Conservation (phyloP, 148 eudicot genomes). For the Beta vulgaris region DNA sequence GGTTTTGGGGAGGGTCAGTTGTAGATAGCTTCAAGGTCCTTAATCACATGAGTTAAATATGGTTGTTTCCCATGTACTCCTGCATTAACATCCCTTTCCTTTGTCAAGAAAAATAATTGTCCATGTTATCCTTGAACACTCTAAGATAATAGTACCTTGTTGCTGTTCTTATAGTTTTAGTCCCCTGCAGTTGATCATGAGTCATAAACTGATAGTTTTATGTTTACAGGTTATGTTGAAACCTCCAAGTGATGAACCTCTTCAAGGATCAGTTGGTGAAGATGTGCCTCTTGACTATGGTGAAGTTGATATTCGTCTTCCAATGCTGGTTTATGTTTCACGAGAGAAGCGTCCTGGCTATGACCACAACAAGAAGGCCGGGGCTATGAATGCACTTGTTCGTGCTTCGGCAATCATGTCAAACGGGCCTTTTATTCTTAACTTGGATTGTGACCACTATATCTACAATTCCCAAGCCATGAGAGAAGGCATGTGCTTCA, state of each 20-base stretch:
- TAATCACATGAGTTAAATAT: not conserved
- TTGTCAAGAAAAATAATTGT: not conserved
- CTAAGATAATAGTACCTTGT: too few relatives aligned
- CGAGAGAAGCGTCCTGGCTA: slow-evolving; percentile 97
- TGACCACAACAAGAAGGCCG: slow-evolving; percentile 98
- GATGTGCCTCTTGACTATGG: slow-evolving; percentile 53
- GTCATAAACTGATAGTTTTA: not conserved
- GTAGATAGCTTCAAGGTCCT: not conserved
- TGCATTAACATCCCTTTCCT: not conserved
- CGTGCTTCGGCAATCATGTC: slow-evolving; percentile 98
- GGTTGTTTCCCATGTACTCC: not conserved
- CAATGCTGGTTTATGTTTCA: slow-evolving; percentile 84
- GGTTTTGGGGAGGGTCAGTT: not conserved
- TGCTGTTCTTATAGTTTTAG: not conserved
- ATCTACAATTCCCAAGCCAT: slow-evolving; percentile 85
- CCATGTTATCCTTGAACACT: not conserved
- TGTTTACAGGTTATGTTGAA: slow-evolving; percentile 86
- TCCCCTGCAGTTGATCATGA: not conserved
- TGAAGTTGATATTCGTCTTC: slow-evolving; percentile 86
- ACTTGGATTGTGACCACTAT: slow-evolving; percentile 92
- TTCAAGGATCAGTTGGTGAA: slow-evolving; percentile 43
- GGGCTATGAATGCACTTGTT: slow-evolving; percentile 95
- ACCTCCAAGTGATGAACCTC: slow-evolving; percentile 87
- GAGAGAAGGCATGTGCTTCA: slow-evolving; percentile 95
- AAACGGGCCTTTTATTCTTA: slow-evolving; percentile 88